Percentiles rank a stretch among this genome's conserved stretches.
Evolutionary conservation across 139 green algal species (phyloP).

Genomic region (Chlorella vulgaris): DNA sequence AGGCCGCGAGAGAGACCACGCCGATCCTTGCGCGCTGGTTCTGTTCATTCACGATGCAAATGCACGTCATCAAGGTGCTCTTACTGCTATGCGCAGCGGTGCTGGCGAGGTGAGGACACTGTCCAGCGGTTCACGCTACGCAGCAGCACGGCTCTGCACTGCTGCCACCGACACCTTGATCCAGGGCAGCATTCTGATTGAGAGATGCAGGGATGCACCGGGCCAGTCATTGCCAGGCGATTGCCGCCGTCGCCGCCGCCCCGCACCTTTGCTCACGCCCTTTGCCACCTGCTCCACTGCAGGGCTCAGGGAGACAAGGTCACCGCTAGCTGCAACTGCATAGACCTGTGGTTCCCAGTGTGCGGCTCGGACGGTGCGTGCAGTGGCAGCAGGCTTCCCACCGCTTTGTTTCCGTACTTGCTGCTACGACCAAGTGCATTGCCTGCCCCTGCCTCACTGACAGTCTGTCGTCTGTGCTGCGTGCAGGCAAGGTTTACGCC

Average conservation of each 20-base stretch:
- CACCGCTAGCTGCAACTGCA: constrained; percentile 3
- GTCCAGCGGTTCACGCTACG: not conserved
- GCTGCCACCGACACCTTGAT: no score
- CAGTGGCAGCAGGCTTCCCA: not conserved
- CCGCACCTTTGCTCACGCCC: not conserved
- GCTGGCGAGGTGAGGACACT: not conserved
- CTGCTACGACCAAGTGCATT: no score
- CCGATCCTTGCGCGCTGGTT: no score
- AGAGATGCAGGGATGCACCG: no score
- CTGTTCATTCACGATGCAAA: not conserved
- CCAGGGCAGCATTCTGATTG: no score
- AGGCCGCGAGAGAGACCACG: no score
- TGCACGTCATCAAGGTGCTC: not conserved
- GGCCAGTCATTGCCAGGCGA: no score
- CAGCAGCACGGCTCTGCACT: no score
- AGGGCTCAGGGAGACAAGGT: not conserved
- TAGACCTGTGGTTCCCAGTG: not conserved
- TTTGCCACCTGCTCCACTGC: not conserved
- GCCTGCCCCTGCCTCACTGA: not conserved
- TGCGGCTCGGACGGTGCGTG: not conserved
- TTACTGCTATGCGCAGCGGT: not conserved
- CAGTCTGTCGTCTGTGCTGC: not conserved
- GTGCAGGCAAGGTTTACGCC: not conserved
- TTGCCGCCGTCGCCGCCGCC: no score
- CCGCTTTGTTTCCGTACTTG: not conserved